Evolutionary conservation across 179 eudicot species (phyloP).

Genomic region (Beta corolliflora): DNA sequence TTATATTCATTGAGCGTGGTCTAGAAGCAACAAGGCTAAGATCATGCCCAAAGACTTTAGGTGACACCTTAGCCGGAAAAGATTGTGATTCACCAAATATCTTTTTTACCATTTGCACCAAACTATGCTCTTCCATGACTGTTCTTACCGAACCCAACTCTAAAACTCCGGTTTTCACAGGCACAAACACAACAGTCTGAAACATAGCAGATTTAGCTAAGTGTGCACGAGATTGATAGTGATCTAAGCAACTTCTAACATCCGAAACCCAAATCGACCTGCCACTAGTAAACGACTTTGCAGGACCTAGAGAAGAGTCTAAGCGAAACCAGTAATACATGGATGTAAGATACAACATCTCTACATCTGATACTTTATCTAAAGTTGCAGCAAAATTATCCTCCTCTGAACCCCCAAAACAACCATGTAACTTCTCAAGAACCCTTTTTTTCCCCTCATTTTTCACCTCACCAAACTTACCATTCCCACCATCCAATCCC

Average conservation of each 20-base stretch:
- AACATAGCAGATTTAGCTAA: slow-evolving; percentile 57
- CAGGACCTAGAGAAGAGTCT: slow-evolving; percentile 69
- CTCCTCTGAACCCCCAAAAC: slow-evolving; percentile 58
- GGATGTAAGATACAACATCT: slow-evolving; percentile 75
- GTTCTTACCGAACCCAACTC: slow-evolving; percentile 74
- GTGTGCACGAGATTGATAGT: slow-evolving; percentile 63
- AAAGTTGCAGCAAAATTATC: slow-evolving; percentile 45
- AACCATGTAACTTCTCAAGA: slow-evolving; percentile 61
- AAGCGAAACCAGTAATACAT: slow-evolving; percentile 70
- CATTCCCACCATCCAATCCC: slow-evolving; percentile 23
- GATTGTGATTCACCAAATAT: slow-evolving; percentile 46
- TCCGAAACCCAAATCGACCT: slow-evolving; percentile 73
- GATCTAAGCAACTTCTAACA: slow-evolving; percentile 53
- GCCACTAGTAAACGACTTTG: slow-evolving; percentile 64
- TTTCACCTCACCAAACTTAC: slow-evolving; percentile 26
- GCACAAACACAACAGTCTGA: slow-evolving; percentile 70
- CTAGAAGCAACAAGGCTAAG: slow-evolving; percentile 65
- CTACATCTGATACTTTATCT: slow-evolving; percentile 67
- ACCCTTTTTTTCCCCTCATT: slow-evolving; percentile 56
- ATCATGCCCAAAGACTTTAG: slow-evolving; percentile 79
- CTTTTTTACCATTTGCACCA: slow-evolving; percentile 43
- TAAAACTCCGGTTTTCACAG: slow-evolving; percentile 68
- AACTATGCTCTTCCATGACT: slow-evolving; percentile 56
- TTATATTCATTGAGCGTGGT: slow-evolving; percentile 59
- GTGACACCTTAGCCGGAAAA: slow-evolving; percentile 44